Conservation (phyloP, 306 rosid genomes). For the Fragaria nilgerrensis region DNA sequence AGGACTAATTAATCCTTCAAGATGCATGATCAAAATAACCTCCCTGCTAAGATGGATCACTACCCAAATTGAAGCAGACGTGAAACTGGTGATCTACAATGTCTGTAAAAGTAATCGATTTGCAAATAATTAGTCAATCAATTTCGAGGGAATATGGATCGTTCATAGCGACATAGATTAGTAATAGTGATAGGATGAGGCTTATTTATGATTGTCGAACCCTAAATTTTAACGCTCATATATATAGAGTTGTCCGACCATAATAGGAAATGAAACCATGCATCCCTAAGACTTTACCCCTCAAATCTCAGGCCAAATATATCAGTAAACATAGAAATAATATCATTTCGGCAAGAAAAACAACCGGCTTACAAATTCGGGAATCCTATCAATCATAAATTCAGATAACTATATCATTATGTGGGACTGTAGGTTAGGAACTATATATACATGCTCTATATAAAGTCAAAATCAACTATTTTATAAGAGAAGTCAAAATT, state of each 20-base stretch:
- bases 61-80: background rate
- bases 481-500: background rate
- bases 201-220: background rate
- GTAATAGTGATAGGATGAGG: background rate
- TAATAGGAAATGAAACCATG: background rate
- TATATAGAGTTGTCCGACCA: background rate
- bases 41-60: background rate
- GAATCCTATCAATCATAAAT: background rate
- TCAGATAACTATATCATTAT: background rate
- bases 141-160: background rate
- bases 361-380: background rate
- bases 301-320: background rate
- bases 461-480: constrained; percentile 9
- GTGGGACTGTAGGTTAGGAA: background rate
- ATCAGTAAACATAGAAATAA: background rate
- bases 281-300: background rate
- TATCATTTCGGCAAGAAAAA: background rate
- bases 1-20: too few species aligned
- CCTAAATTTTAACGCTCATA: background rate
- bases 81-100: background rate
- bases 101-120: too few species aligned
- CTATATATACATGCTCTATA: background rate
- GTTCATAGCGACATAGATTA: background rate
- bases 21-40: too few species aligned
- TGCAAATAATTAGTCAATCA: background rate